Evolutionary conservation across 495 filamentous ascomycete genomes (phyloP), one percentile per base, ranked within the genome.

Genomic region (Penicillium longicatenatum): DNA sequence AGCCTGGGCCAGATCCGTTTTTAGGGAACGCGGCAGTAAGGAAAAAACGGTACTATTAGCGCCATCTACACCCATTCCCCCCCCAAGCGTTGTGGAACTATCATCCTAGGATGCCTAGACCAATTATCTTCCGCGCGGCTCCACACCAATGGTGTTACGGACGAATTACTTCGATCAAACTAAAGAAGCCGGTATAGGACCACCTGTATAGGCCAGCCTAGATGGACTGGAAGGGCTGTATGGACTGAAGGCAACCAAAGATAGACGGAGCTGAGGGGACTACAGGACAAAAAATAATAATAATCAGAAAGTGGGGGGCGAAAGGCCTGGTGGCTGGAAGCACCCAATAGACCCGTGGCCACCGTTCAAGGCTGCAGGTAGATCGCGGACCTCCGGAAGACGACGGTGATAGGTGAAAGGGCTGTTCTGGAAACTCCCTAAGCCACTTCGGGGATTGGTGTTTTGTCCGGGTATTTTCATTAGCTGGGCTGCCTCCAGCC

Each of bases 51-150:
- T 20, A 33, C 24, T 19, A 16, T 31, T 51, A 49, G 50, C 44
- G 26, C 52, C 48, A 12, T 39, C 37, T 58, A 54, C 37, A 48
- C 11, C 4, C 45, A 26, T 48, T 45, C 9, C 5, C 17, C 6
- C 42, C 42, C 51, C 43, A 56, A 45, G 39, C 17, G 52, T 50
- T 55, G 66, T 68, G 63, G 33, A 68, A 68, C 66, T 37, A 26
- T 4, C 35, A 30, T 44, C 12, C 22, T 22, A 53, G 53, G 44
- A 63, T 49, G 60, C 31, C n/a, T 43, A 47, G 56, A 52, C 57
- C 66, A 68, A 65, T 63, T 44, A 61, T 65, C 57, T 54, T 52
- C 51, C 55, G 51, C 43, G 65, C 49, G 59, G 60, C 57, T 63
- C 63, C n/a, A n/a, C n/a, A n/a, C n/a, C n/a, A n/a, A n/a, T n/a